These are phyloP conservation scores for Diplodia intermedia DNA, from an alignment of 2,329 filamentous ascomycete genomes.

Conservation along the genomic window DNA sequence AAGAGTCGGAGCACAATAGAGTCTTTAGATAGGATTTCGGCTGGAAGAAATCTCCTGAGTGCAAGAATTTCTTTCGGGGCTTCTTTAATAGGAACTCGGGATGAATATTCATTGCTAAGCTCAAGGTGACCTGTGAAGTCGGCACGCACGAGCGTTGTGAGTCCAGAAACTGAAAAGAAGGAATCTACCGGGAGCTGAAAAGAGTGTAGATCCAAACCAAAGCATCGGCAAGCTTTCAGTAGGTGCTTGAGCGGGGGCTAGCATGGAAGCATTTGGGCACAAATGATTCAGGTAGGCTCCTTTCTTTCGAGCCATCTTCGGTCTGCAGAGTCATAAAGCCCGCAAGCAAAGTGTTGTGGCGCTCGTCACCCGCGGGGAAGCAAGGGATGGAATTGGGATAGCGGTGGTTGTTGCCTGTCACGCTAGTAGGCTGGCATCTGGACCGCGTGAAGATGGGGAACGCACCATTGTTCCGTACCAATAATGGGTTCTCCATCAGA, in stretches of 20 bases:
- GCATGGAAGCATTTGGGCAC: neutral
- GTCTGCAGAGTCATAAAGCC: neutral
- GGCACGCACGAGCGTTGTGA: too few relatives aligned
- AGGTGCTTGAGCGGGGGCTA: neutral
- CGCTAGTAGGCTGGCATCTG: neutral
- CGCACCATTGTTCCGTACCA: neutral
- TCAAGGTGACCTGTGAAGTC: too few relatives aligned
- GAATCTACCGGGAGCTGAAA: neutral
- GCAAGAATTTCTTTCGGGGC: too few relatives aligned
- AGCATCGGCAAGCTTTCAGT: neutral
- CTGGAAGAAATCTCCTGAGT: too few relatives aligned
- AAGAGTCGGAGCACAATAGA: too few relatives aligned
- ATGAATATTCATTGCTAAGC: too few relatives aligned
- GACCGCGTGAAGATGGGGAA: neutral
- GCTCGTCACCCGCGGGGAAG: neutral
- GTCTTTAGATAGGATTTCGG: too few relatives aligned
- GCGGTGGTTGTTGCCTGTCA: neutral
- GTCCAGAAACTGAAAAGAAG: neutral
- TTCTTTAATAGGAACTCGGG: too few relatives aligned
- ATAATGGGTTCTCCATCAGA: neutral
- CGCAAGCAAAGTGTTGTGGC: neutral
- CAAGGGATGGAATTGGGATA: slow-evolving; percentile 3
- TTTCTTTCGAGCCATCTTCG: neutral
- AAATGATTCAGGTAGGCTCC: neutral
- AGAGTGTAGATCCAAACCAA: neutral